phyloP scores from a whole-genome alignment of 1,284 basidiomycete genomes.

The Fomitopsis pinicola region DNA sequence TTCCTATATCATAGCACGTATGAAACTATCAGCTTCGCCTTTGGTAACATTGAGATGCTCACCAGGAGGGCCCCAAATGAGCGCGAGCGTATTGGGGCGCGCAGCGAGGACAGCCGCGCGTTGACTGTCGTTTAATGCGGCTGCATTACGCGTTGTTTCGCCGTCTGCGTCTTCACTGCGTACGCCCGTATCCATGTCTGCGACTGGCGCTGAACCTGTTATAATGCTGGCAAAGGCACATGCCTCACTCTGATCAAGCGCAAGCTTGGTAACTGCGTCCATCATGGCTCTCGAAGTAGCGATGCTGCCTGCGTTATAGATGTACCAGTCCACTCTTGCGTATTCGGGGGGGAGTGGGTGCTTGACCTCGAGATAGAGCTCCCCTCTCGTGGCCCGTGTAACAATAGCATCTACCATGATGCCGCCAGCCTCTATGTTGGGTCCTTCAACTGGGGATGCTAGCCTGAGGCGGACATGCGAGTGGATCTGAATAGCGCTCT shows the following conservation, averaged over 20 bases:
- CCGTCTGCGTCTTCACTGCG: slow-evolving; percentile 8
- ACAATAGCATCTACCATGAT: slow-evolving; percentile 54
- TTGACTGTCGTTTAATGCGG: slow-evolving; percentile 50
- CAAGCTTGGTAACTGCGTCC: slow-evolving; percentile 48
- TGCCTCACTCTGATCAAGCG: slow-evolving; percentile 37
- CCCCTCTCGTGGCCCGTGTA: slow-evolving; percentile 43
- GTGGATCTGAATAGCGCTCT: slow-evolving; percentile 46
- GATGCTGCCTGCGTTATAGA: slow-evolving; percentile 57
- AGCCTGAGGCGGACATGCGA: slow-evolving; percentile 60
- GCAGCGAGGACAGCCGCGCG: slow-evolving; percentile 41
- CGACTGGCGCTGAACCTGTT: slow-evolving; percentile 19
- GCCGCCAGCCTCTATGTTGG: slow-evolving; percentile 30
- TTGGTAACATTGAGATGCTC: slow-evolving; percentile 4
- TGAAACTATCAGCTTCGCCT: neutral
- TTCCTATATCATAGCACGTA: slow-evolving; percentile 35
- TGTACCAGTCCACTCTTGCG: slow-evolving; percentile 53
- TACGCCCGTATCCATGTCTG: neutral
- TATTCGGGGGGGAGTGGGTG: slow-evolving; percentile 58
- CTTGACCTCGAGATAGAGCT: slow-evolving; percentile 46
- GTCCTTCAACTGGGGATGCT: slow-evolving; percentile 49
- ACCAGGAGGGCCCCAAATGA: slow-evolving; percentile 70
- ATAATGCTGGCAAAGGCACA: slow-evolving; percentile 49
- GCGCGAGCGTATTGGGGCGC: slow-evolving; percentile 34
- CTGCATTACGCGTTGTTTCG: neutral
- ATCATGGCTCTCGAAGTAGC: slow-evolving; percentile 62